Evolutionary conservation across 2,329 filamentous ascomycete genomes (phyloP).

Genomic region (Coleophoma eucalyptorum): DNA sequence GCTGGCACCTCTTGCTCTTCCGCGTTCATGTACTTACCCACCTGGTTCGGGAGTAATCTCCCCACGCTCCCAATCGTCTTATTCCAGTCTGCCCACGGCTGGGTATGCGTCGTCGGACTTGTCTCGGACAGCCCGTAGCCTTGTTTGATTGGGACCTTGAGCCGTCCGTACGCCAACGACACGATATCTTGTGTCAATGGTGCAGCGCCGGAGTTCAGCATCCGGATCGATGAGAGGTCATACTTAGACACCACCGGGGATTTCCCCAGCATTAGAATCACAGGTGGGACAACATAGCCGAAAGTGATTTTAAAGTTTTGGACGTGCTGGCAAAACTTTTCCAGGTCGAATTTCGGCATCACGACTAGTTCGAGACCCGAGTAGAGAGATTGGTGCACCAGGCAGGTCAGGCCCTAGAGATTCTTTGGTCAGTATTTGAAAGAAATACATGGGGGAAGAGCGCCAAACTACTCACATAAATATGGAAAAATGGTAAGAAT

Average conservation of each 20-base stretch:
- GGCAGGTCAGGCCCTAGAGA: slow-evolving; percentile 60
- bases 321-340: slow-evolving; percentile 72
- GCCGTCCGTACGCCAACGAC: slow-evolving; percentile 67
- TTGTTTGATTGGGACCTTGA: slow-evolving; percentile 82
- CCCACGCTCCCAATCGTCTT: slow-evolving; percentile 76
- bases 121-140: slow-evolving; percentile 91
- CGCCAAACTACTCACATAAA: slow-evolving; percentile 61
- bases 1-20: slow-evolving; percentile 56
- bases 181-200: slow-evolving; percentile 80
- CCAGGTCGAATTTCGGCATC: slow-evolving; percentile 78
- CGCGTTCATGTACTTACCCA: slow-evolving; percentile 73
- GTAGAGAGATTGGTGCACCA: slow-evolving; percentile 66
- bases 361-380: slow-evolving; percentile 64
- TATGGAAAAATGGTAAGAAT: slow-evolving; percentile 86
- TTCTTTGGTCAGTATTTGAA: slow-evolving; percentile 3
- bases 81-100: slow-evolving; percentile 73
- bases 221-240: slow-evolving; percentile 72
- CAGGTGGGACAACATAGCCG: slow-evolving; percentile 78
- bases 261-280: slow-evolving; percentile 78
- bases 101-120: slow-evolving; percentile 72
- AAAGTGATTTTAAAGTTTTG: slow-evolving; percentile 73
- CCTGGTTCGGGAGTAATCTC: slow-evolving; percentile 71
- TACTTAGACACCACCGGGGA: slow-evolving; percentile 75
- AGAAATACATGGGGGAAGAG: neutral
- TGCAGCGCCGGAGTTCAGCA: slow-evolving; percentile 85